phyloP scores from a whole-genome alignment of 495 filamentous ascomycete genomes.

The Penicillium pancosmium region DNA sequence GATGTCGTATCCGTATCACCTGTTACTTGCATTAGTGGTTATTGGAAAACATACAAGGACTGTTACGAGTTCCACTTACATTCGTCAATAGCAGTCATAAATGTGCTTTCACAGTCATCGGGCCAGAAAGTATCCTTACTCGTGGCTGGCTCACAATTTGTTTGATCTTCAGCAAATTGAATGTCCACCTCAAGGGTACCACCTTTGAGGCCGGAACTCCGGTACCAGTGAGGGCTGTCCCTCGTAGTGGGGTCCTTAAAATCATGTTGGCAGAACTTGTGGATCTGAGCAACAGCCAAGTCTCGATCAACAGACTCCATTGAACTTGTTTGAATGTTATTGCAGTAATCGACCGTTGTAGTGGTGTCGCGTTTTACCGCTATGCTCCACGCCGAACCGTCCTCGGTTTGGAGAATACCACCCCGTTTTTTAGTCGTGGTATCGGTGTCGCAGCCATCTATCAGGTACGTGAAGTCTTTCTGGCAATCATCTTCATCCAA shows the following conservation, averaged over 20 bases:
- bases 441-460: neutral
- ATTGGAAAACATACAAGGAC: neutral
- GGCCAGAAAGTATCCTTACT: neutral
- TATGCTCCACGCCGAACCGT: neutral
- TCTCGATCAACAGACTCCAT: neutral
- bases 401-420: neutral
- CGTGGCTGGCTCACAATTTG: neutral
- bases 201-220: neutral
- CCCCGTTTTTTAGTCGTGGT: neutral
- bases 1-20: neutral
- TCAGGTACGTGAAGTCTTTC: neutral
- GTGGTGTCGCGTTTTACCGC: neutral
- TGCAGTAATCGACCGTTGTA: neutral
- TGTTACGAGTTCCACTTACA: neutral
- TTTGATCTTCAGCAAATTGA: neutral
- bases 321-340: neutral
- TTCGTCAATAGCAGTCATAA: neutral
- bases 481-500: neutral
- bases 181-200: neutral
- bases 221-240: neutral
- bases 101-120: neutral
- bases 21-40: neutral
- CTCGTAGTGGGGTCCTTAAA: neutral
- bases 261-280: neutral
- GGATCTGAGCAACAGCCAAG: neutral